Base-by-base conservation (phyloP, 2,329 filamentous ascomycete species). In the Sphaerulina musiva region DNA sequence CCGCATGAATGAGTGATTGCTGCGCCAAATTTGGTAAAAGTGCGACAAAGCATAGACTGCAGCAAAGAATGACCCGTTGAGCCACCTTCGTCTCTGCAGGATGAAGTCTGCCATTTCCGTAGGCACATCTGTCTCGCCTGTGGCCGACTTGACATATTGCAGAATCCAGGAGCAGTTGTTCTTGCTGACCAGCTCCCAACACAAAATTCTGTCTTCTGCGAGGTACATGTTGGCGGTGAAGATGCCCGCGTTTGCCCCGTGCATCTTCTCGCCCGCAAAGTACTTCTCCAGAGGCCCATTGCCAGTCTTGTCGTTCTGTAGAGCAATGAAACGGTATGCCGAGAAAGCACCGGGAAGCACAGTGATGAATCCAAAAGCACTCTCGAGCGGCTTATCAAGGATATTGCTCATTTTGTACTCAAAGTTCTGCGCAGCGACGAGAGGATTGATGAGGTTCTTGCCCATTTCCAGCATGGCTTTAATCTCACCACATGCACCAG, bases 331-430 rank as follows among this genome's bases (percentile, higher is more conserved):
- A 39, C 93, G 86, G 72, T 98, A 98, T 17, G 93, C 93, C n/a
- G 92, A 97, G 73, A 98, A 95, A 54, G 93, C 93, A 76, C 93
- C 93, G 0, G 93, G 93, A 68, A 98, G 78, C 66, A 98, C 93
- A 43, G 89, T 89, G 69, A 98, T 97, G 74, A 97, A 98, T 45
- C 93, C 93, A 71, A 98, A 98, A 0, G 92, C 89, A 3, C 92
- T 97, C 70, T 98, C 93, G 40, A 98, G 77, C 2, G 93, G 93
- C 75, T 98, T 98, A 72, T 98, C 93, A 43, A 98, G 80, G 68
- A 98, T 98, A 68, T 98, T 98, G 71, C 89, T 95, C 87, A 98
- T 95, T 80, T 98, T 98, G 80, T 98, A 98, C 76, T 98, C 93
- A 65, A 98, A 98, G 69, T 98, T 98, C 67, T 98, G 93, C 0